Percentiles rank a stretch among this genome's conserved stretches.
These are phyloP conservation scores for Bullera alba DNA, from an alignment of 768 basidiomycete species.

Conservation along the genomic window DNA sequence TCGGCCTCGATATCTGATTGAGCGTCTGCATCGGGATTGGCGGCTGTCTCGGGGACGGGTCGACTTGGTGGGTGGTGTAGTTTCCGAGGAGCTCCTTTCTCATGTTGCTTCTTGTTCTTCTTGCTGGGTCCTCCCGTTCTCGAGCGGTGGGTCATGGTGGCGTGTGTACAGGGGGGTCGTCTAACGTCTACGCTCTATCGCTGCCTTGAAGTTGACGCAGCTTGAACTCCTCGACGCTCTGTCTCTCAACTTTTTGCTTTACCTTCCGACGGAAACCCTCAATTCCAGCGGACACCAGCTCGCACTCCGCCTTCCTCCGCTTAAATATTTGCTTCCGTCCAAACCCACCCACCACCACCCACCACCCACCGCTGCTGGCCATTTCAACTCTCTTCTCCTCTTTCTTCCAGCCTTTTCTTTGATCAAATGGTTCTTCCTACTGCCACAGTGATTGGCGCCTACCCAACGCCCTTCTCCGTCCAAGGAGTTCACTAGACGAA, in stretches of 20 bases:
- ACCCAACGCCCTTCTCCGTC: constrained; percentile 1
- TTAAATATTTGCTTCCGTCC: constrained; percentile 1
- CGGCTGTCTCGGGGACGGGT: constrained; percentile 2
- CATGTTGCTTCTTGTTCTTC: constrained; percentile 10
- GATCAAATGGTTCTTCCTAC: constrained; percentile 15
- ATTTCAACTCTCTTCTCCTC: constrained; percentile 5
- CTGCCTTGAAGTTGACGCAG: no score
- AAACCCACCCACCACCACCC: neutral
- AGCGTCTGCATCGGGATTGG: constrained; percentile 3
- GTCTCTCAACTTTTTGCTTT: no score
- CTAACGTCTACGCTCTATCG: no score
- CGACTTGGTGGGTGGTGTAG: constrained; percentile 37
- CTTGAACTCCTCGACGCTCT: no score
- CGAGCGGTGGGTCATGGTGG: constrained; percentile 33
- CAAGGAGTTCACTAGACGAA: constrained; percentile 36
- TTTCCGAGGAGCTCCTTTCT: constrained; percentile 14
- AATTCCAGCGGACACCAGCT: no score
- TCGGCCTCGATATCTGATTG: neutral
- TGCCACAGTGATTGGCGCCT: constrained; percentile 3
- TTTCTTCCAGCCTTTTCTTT: constrained; percentile 7
- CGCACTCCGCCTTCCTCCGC: neutral
- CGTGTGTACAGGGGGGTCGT: no score
- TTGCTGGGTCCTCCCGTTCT: constrained; percentile 24
- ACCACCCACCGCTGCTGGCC: neutral
- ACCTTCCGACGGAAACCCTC: no score